Evolutionary conservation across 257 asterid genomes (phyloP).

Genomic region (Salvia hispanica): DNA sequence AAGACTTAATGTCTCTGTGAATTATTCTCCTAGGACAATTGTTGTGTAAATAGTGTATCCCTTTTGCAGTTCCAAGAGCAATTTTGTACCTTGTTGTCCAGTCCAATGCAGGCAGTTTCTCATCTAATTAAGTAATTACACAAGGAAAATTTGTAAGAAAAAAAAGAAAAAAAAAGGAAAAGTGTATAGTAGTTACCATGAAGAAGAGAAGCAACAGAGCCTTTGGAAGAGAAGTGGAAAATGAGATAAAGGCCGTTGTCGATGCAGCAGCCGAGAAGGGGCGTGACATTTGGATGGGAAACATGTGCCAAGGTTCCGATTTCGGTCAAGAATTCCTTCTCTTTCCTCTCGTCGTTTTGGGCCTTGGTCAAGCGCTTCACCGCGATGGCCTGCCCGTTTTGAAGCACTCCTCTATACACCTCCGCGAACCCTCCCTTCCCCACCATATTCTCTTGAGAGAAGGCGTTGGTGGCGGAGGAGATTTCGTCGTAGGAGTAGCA

Average conservation of each 20-base stretch:
- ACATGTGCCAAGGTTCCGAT: conserved; percentile 93
- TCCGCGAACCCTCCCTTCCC: conserved; percentile 98
- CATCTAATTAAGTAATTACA: conserved; percentile 44
- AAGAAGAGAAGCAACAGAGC: conserved; percentile 87
- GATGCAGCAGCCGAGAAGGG: conserved; percentile 81
- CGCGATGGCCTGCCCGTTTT: conserved; percentile 81
- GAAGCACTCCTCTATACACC: conserved; percentile 82
- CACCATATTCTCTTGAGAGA: conserved; percentile 74
- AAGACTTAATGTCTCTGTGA: conserved; percentile 87
- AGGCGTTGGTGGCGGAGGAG: conserved; percentile 74
- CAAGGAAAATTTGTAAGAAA: background rate
- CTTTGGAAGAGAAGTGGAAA: conserved; percentile 89
- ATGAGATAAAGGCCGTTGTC: conserved; percentile 88
- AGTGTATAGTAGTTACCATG: conserved; percentile 42
- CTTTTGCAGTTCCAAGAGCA: conserved; percentile 84
- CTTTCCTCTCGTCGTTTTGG: conserved; percentile 80
- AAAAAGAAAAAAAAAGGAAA: too few relatives aligned
- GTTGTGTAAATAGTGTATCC: conserved; percentile 86
- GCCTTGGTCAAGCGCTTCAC: conserved; percentile 71
- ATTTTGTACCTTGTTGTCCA: conserved; percentile 90
- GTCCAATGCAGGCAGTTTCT: conserved; percentile 57
- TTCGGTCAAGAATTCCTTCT: conserved; percentile 80
- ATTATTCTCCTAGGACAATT: conserved; percentile 89
- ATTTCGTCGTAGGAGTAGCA: conserved; percentile 80
- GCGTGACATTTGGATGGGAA: conserved; percentile 73